Conservation (phyloP, 2,329 filamentous ascomycete species). For the Beauveria sp. region DNA sequence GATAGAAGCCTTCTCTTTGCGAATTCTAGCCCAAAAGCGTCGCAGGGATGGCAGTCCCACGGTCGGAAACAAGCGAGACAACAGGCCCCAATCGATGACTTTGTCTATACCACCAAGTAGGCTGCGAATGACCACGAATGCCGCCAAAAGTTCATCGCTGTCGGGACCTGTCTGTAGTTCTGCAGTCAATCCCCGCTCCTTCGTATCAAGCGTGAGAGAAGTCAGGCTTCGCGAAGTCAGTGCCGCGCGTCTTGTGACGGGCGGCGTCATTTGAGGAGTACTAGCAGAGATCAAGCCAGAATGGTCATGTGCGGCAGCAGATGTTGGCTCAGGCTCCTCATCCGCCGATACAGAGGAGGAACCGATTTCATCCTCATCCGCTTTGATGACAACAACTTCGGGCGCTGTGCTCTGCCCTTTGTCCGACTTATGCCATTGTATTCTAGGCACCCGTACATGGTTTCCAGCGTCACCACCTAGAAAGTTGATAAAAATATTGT, state of each 20-base stretch:
- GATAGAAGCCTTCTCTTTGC: slow-evolving; percentile 42
- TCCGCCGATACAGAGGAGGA: background rate
- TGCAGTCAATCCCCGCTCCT: slow-evolving; percentile 7
- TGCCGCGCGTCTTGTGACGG: background rate
- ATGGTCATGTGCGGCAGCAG: background rate
- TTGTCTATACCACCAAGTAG: slow-evolving; percentile 54
- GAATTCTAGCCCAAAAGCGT: slow-evolving; percentile 47
- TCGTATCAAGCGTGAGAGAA: background rate
- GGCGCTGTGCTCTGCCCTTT: background rate
- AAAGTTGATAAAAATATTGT: background rate
- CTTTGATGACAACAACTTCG: background rate
- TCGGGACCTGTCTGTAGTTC: slow-evolving; percentile 15
- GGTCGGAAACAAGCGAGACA: slow-evolving; percentile 48
- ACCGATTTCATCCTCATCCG: background rate
- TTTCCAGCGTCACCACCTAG: background rate
- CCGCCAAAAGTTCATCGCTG: slow-evolving; percentile 38
- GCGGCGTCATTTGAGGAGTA: background rate
- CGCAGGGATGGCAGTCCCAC: slow-evolving; percentile 43
- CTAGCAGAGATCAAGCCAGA: background rate
- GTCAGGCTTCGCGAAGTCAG: background rate
- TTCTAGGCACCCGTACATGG: background rate
- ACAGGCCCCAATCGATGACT: slow-evolving; percentile 52
- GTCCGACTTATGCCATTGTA: background rate
- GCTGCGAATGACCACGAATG: slow-evolving; percentile 49
- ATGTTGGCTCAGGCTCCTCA: background rate